Evolutionary conservation across 1,139 yeast species (phyloP).

Genomic region (Zhuliangozyma blackwelliae): DNA sequence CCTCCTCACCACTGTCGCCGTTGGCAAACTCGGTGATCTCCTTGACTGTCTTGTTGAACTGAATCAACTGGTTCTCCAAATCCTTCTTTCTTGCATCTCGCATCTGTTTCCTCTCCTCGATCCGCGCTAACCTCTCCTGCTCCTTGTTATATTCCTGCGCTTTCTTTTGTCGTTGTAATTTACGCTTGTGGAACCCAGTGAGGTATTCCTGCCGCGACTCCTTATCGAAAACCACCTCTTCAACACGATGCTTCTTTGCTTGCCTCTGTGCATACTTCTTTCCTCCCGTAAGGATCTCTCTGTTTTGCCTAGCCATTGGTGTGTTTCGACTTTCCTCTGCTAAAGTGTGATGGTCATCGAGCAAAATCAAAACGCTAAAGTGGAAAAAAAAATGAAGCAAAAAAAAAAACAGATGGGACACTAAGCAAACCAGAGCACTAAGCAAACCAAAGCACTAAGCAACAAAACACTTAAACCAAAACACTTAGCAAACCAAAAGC

Average conservation of each 20-base stretch:
- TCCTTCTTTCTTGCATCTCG: constrained; percentile 69
- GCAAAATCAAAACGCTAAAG: neutral
- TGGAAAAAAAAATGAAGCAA: neutral
- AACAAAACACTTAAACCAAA: too few species aligned
- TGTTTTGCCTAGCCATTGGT: constrained; percentile 41
- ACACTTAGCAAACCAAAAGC: neutral
- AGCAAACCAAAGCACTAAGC: too few species aligned
- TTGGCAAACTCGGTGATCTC: constrained; percentile 23
- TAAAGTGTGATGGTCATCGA: neutral
- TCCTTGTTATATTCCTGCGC: constrained; percentile 75
- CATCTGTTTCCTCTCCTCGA: constrained; percentile 71
- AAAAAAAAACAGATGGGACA: too few species aligned
- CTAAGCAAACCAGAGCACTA: too few species aligned
- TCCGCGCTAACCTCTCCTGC: constrained; percentile 64
- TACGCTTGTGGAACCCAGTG: constrained; percentile 95
- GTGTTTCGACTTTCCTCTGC: neutral
- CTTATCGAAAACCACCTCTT: constrained; percentile 77
- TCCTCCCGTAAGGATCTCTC: constrained; percentile 88
- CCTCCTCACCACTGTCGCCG: constrained; percentile 30
- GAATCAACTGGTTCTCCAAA: constrained; percentile 57
- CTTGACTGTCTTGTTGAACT: constrained; percentile 53
- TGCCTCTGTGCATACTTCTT: constrained; percentile 68
- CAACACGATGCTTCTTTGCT: constrained; percentile 63
- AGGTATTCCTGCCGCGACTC: constrained; percentile 72
- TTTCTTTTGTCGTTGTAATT: constrained; percentile 78